Evolutionary conservation across 2,329 filamentous ascomycete genomes (phyloP), one percentile per base, ranked within the genome.

Genomic region (Xylariaceae sp.): DNA sequence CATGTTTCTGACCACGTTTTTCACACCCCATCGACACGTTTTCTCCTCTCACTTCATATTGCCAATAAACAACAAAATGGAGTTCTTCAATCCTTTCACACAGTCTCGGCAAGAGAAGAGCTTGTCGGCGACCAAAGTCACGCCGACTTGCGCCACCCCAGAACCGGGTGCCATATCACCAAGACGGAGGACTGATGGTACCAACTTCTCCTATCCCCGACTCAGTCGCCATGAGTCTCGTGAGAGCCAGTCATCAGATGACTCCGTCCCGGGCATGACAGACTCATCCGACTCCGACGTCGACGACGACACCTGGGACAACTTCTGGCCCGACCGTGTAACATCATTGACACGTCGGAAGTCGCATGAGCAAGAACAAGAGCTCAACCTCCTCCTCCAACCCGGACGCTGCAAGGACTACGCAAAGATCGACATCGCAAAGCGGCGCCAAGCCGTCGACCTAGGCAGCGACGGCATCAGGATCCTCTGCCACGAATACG

Each of bases 251-350:
- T 76, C 72, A 56, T 82, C 80, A 2, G 74, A 77, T 49, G 73
- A 69, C 30, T 81, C 80, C 2, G 65, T 77, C 3, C 80, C 80
- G 0, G 76, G 77, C 34, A 74, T 82, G 68, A 75, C 80, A 13
- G 80, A 83, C 62, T 78, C 82, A 65, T 76, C 75, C 5, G 80
- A 81, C 64, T 82, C 80, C 3, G 81, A 83, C 55, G 68, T 78
- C 37, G 73, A 74, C 4, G 69, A 74, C 30, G 76, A 80, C 64
- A 68, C 81, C 2, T 83, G 80, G 80, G 78, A 82, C 65, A 78
- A 72, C 56, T 83, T 82, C 66, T 82, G 79, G 80, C 72, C 63
- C 8, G 65, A 66, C 6, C 66, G 57, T 42, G 44, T 48, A 45
- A 37, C 49, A 2, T 45, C 54, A 51, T 45, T 56, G 6, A 49